Conservation (phyloP, 192 early-diverging fungal species). For the Mortierella alpina region DNA sequence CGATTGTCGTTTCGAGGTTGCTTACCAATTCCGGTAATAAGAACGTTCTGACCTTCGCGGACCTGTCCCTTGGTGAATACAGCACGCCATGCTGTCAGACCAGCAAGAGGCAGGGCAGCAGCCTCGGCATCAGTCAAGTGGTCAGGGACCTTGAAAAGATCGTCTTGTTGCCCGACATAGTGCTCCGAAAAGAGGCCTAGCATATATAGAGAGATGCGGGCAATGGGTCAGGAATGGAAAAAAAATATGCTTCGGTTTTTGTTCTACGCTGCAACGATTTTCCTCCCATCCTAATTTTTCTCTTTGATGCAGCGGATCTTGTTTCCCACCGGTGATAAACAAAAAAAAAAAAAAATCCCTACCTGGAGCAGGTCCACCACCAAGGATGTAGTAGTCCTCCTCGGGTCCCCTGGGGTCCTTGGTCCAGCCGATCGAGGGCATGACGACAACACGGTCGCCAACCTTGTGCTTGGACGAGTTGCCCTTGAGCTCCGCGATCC, state of each 20-base stretch:
- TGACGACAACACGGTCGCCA: conserved; percentile 62
- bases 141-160: conserved; percentile 63
- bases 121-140: conserved; percentile 71
- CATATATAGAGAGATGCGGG: neutral
- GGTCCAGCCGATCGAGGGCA: conserved; percentile 67
- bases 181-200: conserved; percentile 72
- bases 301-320: neutral
- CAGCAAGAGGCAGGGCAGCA: conserved; percentile 78
- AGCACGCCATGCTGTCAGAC: conserved; percentile 72
- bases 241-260: neutral
- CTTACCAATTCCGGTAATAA: conserved; percentile 76
- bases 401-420: conserved; percentile 66
- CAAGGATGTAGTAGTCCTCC: conserved; percentile 56
- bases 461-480: conserved; percentile 18
- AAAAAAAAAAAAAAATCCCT: neutral
- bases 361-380: conserved; percentile 35
- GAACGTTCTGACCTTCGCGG: conserved; percentile 61
- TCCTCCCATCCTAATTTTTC: neutral
- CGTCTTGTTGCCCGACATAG: conserved; percentile 54
- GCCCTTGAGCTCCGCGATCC: conserved; percentile 45
- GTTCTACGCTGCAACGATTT: neutral
- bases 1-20: too few relatives aligned
- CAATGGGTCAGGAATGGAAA: conserved; percentile 10
- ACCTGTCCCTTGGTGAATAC: conserved; percentile 70
- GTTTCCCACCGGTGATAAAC: neutral